A percentile compares a stretch with the other conserved stretches of the same genome.
Evolutionary conservation across 805 yeast species (phyloP).

Genomic region (Hanseniaspora jakobsenii): DNA sequence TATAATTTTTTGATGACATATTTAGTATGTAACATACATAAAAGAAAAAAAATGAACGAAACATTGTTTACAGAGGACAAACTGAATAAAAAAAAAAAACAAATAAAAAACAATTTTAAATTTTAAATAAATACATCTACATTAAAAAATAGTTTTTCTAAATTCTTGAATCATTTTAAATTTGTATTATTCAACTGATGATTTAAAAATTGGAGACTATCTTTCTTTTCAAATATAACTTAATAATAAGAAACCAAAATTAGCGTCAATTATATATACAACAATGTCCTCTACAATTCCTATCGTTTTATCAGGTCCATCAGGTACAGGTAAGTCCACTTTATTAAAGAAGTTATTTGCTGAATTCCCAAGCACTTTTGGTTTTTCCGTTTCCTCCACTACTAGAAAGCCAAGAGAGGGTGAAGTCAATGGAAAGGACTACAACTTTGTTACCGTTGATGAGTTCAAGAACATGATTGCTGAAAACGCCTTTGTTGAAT

Average conservation of each 20-base stretch:
- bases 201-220: too few species aligned
- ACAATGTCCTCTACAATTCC: slow-evolving; percentile 45
- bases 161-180: too few species aligned
- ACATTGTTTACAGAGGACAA: too few species aligned
- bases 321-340: slow-evolving; percentile 93
- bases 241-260: not conserved
- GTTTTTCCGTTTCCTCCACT: slow-evolving; percentile 81
- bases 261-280: slow-evolving; percentile 27
- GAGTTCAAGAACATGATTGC: slow-evolving; percentile 66
- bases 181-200: too few species aligned
- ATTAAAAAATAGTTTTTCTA: too few species aligned
- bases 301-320: slow-evolving; percentile 92
- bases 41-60: too few species aligned
- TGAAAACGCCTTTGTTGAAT: slow-evolving; percentile 73
- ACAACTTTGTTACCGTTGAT: slow-evolving; percentile 73
- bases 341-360: slow-evolving; percentile 77
- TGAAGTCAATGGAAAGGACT: slow-evolving; percentile 78
- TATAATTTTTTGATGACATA: too few species aligned
- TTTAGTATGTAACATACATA: too few species aligned
- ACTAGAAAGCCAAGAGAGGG: slow-evolving; percentile 88
- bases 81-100: too few species aligned
- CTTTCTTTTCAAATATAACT: not conserved
- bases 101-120: too few species aligned
- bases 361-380: slow-evolving; percentile 81
- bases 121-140: too few species aligned